Evolutionary conservation across 108 stramenopile genomes (phyloP).

Genomic region (Skeletonema potamos): DNA sequence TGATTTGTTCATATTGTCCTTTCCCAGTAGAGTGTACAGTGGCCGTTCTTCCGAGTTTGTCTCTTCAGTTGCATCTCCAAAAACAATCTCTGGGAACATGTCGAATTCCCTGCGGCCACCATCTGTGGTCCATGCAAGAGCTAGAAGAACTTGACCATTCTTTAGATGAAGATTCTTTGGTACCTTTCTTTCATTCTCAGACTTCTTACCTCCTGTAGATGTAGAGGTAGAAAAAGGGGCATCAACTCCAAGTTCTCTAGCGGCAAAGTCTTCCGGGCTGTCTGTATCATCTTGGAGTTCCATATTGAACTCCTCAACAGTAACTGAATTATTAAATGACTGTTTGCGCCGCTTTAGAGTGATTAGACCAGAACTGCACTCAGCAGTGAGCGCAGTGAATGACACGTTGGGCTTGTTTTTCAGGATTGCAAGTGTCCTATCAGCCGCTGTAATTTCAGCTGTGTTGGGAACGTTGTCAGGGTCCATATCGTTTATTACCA

Average conservation of each 20-base stretch:
- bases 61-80: not conserved
- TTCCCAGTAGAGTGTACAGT: not conserved
- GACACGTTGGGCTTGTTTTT: too few species aligned
- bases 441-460: too few species aligned
- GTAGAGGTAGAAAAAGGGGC: not conserved
- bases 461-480: too few species aligned
- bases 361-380: not conserved
- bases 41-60: not conserved
- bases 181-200: too few species aligned
- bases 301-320: not conserved
- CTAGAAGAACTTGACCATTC: not conserved
- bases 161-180: too few species aligned
- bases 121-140: not conserved
- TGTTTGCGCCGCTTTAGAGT: not conserved
- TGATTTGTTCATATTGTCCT: not conserved
- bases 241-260: too few species aligned
- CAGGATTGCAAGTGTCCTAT: too few species aligned
- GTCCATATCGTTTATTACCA: not conserved
- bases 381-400: not conserved
- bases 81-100: not conserved
- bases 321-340: not conserved
- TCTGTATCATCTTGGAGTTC: not conserved
- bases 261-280: not conserved
- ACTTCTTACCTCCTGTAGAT: too few species aligned
- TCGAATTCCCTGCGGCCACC: not conserved